These are phyloP conservation scores for Neurospora sp. DNA, from an alignment of 495 filamentous ascomycete genomes.

Conservation along the genomic window DNA sequence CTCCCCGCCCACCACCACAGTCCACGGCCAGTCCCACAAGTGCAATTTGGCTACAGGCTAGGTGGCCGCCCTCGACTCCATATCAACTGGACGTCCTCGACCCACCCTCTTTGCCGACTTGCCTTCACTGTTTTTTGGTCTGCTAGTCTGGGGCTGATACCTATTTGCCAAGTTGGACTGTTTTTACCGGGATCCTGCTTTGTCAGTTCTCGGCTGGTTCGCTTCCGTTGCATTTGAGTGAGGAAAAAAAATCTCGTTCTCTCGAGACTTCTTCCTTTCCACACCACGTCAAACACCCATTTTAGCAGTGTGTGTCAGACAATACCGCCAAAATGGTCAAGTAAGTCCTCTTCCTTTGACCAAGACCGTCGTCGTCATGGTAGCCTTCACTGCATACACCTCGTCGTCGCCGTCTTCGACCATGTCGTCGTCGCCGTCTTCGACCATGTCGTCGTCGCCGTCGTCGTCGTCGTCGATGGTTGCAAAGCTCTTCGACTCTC, in stretches of 20 bases:
- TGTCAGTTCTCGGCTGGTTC: slow-evolving; percentile 11
- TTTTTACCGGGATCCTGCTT: slow-evolving; percentile 11
- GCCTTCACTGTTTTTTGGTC: slow-evolving; percentile 10
- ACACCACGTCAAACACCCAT: slow-evolving; percentile 15
- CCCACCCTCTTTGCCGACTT: slow-evolving; percentile 3
- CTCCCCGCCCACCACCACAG: slow-evolving; percentile 5
- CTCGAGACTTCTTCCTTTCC: slow-evolving; percentile 14
- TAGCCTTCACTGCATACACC: neutral
- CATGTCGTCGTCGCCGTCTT: slow-evolving; percentile 14
- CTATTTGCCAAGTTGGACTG: slow-evolving; percentile 12
- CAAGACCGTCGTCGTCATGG: neutral
- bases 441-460: slow-evolving; percentile 19
- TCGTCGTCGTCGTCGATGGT: slow-evolving; percentile 3
- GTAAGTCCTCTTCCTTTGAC: slow-evolving; percentile 52
- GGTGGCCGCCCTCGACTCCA: slow-evolving; percentile 7
- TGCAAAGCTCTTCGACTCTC: slow-evolving; percentile 5
- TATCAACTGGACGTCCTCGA: neutral
- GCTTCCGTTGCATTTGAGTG: neutral
- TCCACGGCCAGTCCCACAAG: slow-evolving; percentile 2
- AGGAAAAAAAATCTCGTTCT: slow-evolving; percentile 21
- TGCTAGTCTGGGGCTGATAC: slow-evolving; percentile 22
- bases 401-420: slow-evolving; percentile 6
- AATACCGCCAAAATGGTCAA: slow-evolving; percentile 98
- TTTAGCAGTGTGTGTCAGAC: slow-evolving; percentile 20
- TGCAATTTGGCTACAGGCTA: slow-evolving; percentile 19